Evolutionary conservation across 768 basidiomycete genomes (phyloP), one percentile per base, ranked within the genome.

Genomic region (Nidularia sp.): DNA sequence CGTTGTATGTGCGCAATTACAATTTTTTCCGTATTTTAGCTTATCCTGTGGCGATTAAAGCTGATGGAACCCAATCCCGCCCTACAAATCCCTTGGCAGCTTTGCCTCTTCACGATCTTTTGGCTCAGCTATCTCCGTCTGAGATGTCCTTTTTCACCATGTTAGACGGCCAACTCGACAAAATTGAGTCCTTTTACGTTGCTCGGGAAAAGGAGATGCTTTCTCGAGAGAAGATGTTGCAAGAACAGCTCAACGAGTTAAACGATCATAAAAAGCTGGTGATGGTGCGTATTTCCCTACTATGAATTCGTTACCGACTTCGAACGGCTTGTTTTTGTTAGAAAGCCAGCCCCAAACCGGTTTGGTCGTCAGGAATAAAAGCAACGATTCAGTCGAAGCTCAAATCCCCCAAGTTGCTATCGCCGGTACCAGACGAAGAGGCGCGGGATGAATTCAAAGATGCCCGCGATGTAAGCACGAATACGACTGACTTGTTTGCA

Each of bases 121-220:
- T 88, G 13, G 73, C 77, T 4, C 66, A 75, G 7, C 72, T 94
- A 15, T 76, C 83, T 9, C 74, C 81, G 0, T 69, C 77, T 22
- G 88, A 95, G 61, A 62, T 69, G 32, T 73, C 73, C 5, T 98
- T 97, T 71, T 90, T 98, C 54, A 76, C 81, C 2, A 73, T 83
- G 22, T 75, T 98, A 5, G 90, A 97, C 57, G 63, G 63, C 0
- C 86, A 99, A 63, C 72, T 98, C 2, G 83, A 86, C 18, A 97
- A 96, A 66, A 83, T 98, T 9, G 90, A 90, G 53, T 69, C 72
- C 0, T 99, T 99, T 66, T 98, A 91, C 64, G 60, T 79, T 4
- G 82, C 80, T 25, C 78, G 85, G 31, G 93, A 84, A 69, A 75
- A 75, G 45, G 84, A 79, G 68, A 85, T 80, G 82, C 68, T 68